Base-by-base conservation (phyloP, 1,139 yeast species). In the Yamadazyma taylorii region DNA sequence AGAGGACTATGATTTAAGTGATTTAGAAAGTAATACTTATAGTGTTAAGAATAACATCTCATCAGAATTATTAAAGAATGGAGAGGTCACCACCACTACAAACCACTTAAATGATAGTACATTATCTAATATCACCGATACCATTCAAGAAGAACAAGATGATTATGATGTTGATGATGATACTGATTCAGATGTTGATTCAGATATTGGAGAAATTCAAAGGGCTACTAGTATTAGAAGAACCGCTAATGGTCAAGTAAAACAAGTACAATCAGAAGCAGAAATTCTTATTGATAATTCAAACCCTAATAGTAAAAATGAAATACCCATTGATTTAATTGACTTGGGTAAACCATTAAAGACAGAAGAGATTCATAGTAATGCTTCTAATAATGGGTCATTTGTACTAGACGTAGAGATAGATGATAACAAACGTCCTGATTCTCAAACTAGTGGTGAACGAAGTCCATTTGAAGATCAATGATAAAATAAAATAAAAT, bases 121-220 rank as follows among this genome's bases (percentile, higher is more conserved):
- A 1, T 35, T 45, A 17, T 43, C 51, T 7, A 40, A 43, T 28
- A 40, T 42, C 24, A 35, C 43, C 6, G 32, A 30, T n/a, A 21
- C 15, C 8, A 34, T 29, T 14, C 40, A 37, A 3, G 58, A 56
- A 5, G 58, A 52, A 11, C n/a, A n/a, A n/a, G n/a, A n/a, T n/a
- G n/a, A n/a, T n/a, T n/a, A n/a, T n/a, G n/a, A n/a, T n/a, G 54
- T 53, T 23, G 39, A 30, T 2, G 15, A 17, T 17, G 39, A 39
- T 6, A 53, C 52, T 30, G 76, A 69, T 45, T 61, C 69, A 15
- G 77, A 71, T 45, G 73, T 70, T 26, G 77, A 71, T 51, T 63
- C 71, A 8, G 77, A 71, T 45, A 67, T 71, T 33, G 76, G 75
- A 7, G 73, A 70, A 45, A 71, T 71, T 36, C 61, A 64, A 30